Base-by-base conservation (phyloP, 2,329 filamentous ascomycete species). In the Aspergillus flavus region DNA sequence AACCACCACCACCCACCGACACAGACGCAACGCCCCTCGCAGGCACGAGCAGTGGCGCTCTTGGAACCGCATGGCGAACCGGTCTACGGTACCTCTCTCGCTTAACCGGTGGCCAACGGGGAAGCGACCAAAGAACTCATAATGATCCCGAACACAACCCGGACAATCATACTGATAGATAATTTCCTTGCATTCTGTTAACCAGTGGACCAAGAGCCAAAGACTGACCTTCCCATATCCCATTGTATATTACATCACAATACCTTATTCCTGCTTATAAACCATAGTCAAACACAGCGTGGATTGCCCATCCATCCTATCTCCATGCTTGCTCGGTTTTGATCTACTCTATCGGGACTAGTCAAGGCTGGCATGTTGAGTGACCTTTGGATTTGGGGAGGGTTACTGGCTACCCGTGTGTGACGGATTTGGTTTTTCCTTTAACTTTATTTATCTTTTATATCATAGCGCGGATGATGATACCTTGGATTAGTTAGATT, bases 61-160 rank as follows among this genome's bases (percentile, higher is more conserved):
- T 76, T 14, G 16, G 61, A 30, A 65, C 56, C 12, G 71, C 66
- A 4, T 76, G 74, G 75, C 64, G 63, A 62, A 66, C 66, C 54
- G 62, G 73, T 21, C 61, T 70, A 32, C 68, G 64, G 23, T 73
- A 69, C 58, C 58, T 76, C 12, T 61, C 67, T 26, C 69, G 67
- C 57, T 69, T 72, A 66, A 71, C 67, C n/a, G 63, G 64, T n/a
- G 62, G 63, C 11, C 62, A 57, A 32, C 36, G 48, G 34, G 26
- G 53, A 21, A 46, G 34, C 32, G 39, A 39, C 23, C 16, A 19
- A 19, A 34, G 60, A n/a, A 26, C 59, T 12, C 59, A 56, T 11
- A 67, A 70, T 45, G 68, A 69, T 34, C 53, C 62, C n/a, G 65
- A 68, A 61, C 57, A 64, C n/a, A 45, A 61, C 11, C 56, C 60